A percentile compares a stretch with the other conserved stretches of the same genome.
Evolutionary conservation across 768 basidiomycete genomes (phyloP).

Genomic region (Ramaria sp.): DNA sequence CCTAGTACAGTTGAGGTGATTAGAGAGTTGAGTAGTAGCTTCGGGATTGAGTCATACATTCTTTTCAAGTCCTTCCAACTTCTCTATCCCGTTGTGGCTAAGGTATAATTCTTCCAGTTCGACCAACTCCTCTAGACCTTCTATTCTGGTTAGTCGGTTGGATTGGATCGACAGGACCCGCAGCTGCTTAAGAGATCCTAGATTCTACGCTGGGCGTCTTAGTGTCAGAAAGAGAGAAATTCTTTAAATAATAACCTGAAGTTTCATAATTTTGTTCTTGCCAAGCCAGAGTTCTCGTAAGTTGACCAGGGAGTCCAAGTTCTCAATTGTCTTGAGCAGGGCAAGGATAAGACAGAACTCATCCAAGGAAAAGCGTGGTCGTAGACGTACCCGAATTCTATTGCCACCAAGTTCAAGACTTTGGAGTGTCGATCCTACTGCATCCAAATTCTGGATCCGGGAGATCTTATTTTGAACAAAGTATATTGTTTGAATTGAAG

Average conservation of each 20-base stretch:
- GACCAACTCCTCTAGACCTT: conserved; percentile 62
- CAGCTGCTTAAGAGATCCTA: conserved; percentile 59
- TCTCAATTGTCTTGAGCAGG: conserved; percentile 65
- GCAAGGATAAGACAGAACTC: conserved; percentile 1
- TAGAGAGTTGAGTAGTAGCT: background rate
- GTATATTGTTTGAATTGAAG: conserved; percentile 66
- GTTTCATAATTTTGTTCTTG: conserved; percentile 89
- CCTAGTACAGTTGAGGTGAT: conserved; percentile 19
- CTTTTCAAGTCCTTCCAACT: conserved; percentile 73
- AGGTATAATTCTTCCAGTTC: conserved; percentile 85
- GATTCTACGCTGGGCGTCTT: conserved; percentile 36
- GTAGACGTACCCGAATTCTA: conserved; percentile 60
- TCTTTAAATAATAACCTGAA: conserved; percentile 46
- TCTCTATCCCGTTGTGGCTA: conserved; percentile 84
- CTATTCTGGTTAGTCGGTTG: conserved; percentile 83
- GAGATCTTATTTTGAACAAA: conserved; percentile 96
- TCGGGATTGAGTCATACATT: conserved; percentile 44
- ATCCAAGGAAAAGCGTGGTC: background rate
- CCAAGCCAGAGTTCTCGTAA: conserved; percentile 94
- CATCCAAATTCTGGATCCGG: conserved; percentile 57
- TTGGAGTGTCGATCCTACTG: conserved; percentile 43
- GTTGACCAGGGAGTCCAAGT: conserved; percentile 66
- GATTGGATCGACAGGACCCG: conserved; percentile 87
- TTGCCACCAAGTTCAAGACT: conserved; percentile 94
- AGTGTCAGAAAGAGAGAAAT: background rate